A percentile compares a stretch with the other conserved stretches of the same genome.
phyloP scores from a whole-genome alignment of 164 flowering plant genomes.

The Echeveria elegans region DNA sequence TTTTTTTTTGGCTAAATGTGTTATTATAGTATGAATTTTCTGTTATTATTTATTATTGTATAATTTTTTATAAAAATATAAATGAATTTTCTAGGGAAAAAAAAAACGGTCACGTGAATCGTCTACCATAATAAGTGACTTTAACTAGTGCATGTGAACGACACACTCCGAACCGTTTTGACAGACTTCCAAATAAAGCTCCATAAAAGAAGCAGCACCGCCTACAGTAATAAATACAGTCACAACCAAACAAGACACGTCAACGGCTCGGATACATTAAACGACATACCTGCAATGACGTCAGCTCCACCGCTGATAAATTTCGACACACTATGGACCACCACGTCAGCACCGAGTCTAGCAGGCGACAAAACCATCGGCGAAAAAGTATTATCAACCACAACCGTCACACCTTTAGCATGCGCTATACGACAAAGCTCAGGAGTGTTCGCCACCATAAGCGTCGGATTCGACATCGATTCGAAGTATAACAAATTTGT shows the following conservation, averaged over 20 bases:
- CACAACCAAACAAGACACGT: not conserved
- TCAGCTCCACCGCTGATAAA: conserved; percentile 90
- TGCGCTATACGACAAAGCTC: conserved; percentile 58
- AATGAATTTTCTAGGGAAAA: too few species aligned
- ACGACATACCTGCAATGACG: conserved; percentile 73
- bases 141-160: not conserved
- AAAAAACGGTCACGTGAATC: too few species aligned
- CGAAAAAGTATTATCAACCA: conserved; percentile 88
- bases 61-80: too few species aligned
- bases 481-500: conserved; percentile 72
- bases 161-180: not conserved
- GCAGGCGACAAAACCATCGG: conserved; percentile 91
- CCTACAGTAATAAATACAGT: not conserved
- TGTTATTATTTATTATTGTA: too few species aligned
- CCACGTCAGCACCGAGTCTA: conserved; percentile 85
- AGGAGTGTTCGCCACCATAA: conserved; percentile 62
- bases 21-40: too few species aligned
- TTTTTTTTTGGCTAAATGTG: too few species aligned
- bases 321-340: conserved; percentile 82
- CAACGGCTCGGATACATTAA: not conserved
- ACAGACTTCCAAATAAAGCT: not conserved
- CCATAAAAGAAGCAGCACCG: not conserved
- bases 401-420: conserved; percentile 64
- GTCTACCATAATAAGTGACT: too few species aligned
- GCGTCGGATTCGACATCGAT: conserved; percentile 73